Conservation (phyloP, 768 basidiomycete species). For the Chlorophyllum brunneum region DNA sequence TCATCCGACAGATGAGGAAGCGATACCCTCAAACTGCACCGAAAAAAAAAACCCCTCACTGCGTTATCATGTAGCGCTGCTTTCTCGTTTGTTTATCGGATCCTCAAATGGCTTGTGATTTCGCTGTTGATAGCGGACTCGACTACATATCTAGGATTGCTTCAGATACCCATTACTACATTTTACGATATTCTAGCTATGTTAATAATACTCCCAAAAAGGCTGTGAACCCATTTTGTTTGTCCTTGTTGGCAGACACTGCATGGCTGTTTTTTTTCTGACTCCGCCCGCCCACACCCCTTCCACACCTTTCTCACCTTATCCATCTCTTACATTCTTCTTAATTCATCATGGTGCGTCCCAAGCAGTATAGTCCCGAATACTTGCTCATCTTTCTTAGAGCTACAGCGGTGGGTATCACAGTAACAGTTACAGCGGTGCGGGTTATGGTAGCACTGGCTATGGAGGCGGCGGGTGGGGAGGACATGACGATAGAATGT, state of each 20-base stretch:
- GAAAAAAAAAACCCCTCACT: conserved; percentile 29
- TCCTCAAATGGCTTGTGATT: too few species aligned
- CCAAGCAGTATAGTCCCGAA: neutral
- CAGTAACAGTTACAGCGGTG: conserved; percentile 34
- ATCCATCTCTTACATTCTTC: conserved; percentile 4
- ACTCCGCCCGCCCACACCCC: conserved; percentile 11
- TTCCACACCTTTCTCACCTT: conserved; percentile 11
- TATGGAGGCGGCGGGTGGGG: conserved; percentile 50
- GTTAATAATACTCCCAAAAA: neutral
- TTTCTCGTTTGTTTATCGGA: too few species aligned
- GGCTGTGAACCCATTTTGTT: conserved; percentile 17
- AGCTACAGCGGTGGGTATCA: conserved; percentile 2
- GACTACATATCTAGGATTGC: conserved; percentile 2
- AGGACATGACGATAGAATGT: conserved; percentile 68
- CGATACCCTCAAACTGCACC: conserved; percentile 52
- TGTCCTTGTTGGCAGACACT: conserved; percentile 18
- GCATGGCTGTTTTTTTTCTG: conserved; percentile 10
- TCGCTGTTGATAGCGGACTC: neutral
- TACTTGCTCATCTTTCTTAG: conserved; percentile 5
- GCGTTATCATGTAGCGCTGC: conserved; percentile 38
- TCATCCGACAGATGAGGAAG: conserved; percentile 69
- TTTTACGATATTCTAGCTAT: conserved; percentile 3
- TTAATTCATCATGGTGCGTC: conserved; percentile 20
- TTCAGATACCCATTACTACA: conserved; percentile 6
- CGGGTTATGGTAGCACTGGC: conserved; percentile 39